Evolutionary conservation across 352 stramenopile genomes (phyloP), one percentile per base, ranked within the genome.

Genomic region (Phytophthora colocasiae): DNA sequence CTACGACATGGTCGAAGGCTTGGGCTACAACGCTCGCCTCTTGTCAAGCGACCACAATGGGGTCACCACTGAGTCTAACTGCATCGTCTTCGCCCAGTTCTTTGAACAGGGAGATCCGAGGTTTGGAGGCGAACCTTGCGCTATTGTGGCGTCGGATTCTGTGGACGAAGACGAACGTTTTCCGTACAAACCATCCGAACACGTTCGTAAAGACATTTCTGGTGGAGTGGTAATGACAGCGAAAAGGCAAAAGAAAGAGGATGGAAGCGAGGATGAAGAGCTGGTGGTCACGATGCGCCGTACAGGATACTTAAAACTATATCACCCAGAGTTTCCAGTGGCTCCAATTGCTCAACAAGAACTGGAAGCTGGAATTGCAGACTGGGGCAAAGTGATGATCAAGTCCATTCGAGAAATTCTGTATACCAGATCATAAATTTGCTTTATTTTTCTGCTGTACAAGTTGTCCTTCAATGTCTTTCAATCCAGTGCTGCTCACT

Each of bases 161-260:
- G 59, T 76, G 0, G 67, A 82, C 31, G 39, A 71, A 29, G 71
- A 79, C 29, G 67, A 79, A 29, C 43, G 74, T 27, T 74, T 66
- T 19, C 74, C 70, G 22, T 82, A 73, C 29, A 34, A 27, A 0
- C 29, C 58, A 5, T 56, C 59, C 0, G 50, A 62, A 7, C 34
- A 58, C 9, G 24, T 79, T 22, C 67, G 74, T 49, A 75, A 79
- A 40, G 74, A 80, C 48, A 70, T 79, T 39, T 70, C 63, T 1
- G 72, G 58, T 4, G 60, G 36, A 10, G 48, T 79, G 1, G 46
- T 76, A 15, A 47, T 82, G 34, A 77, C 70, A 22, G 66, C 50
- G 6, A 56, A 56, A 40, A 58, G 34, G 8, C 40, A 55, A 22
- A 62, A 63, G 58, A 45, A 58, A 60, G 49, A 52, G 10, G 36